Base-by-base conservation (phyloP, 2,329 filamentous ascomycete species). In the Lecanicillium sp. region DNA sequence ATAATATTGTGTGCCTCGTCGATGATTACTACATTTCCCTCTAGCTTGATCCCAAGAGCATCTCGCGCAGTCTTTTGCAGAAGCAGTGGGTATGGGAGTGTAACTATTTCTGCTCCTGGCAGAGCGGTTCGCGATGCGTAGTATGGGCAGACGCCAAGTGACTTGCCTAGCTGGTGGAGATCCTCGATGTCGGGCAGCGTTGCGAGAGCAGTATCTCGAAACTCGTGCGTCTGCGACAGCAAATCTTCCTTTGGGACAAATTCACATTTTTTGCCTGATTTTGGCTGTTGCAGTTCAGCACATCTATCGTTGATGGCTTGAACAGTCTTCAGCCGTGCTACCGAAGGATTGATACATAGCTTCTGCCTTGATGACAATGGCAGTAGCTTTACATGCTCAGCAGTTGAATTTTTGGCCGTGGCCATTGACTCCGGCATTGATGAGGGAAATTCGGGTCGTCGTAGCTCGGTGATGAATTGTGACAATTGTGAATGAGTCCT, bases 1-100 rank as follows among this genome's bases (percentile, higher is more conserved):
- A 95, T 95, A 37, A 98, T 75, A 54, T 98, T 98, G 57, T 98
- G 92, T 0, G 92, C 92, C 65, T 98, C 92, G 49, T 98, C 92
- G 34, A 98, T 85, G 18, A 98, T 84, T n/a, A 98, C 80, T 1
- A 98, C 71, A 52, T 94, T 92, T 5, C 80, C 79, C 50, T 94
- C 88, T 8, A 98, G 62, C 17, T 83, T 90, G 31, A 98, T 79
- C 0, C 84, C 83, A 0, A 98, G 70, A 0, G 92, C 88, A 44
- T 96, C 89, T 35, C 92, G 73, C 0, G 92, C 89, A 4, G 80
- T 85, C 51, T 81, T 85, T 53, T 96, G 92, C 3, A 98, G 67
- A 0, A 98, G 70, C 6, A 98, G 62, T 2, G 90, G 90, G 55
- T 98, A 98, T 0, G 92, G 92, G 14, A 98, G 66, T 0, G 90